These are phyloP conservation scores for Trichoderma harzianum DNA, from an alignment of 2,329 filamentous ascomycete species.

Conservation along the genomic window DNA sequence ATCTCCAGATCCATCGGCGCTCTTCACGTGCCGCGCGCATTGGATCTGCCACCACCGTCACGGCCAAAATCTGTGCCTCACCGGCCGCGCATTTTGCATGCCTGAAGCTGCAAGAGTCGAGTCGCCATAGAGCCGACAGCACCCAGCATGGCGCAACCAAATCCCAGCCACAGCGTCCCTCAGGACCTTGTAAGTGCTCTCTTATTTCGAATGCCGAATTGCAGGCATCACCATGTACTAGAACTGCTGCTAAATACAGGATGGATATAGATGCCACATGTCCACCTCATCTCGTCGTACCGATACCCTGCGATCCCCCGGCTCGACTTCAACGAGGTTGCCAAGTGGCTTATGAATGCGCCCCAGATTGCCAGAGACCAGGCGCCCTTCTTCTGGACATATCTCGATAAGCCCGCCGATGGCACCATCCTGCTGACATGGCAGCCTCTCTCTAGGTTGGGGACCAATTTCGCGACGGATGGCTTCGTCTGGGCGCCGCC, in stretches of 20 bases:
- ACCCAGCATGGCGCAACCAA: conserved; percentile 38
- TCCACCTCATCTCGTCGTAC: conserved; percentile 83
- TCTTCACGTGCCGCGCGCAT: conserved; percentile 5
- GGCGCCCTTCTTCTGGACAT: conserved; percentile 90
- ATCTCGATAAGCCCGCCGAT: conserved; percentile 76
- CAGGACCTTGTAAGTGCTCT: conserved; percentile 39
- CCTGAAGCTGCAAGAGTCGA: not conserved
- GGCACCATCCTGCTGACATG: conserved; percentile 82
- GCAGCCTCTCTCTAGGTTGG: conserved; percentile 73
- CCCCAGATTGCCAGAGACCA: conserved; percentile 81
- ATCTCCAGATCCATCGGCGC: conserved; percentile 1
- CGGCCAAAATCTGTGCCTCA: not conserved
- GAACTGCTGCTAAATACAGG: conserved; percentile 22
- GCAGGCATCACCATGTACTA: not conserved
- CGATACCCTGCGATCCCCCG: conserved; percentile 72
- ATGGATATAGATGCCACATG: conserved; percentile 67
- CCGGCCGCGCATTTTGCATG: not conserved
- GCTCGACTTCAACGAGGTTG: conserved; percentile 71
- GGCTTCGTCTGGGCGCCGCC: conserved; percentile 87
- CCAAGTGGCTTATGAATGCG: conserved; percentile 78
- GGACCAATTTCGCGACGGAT: conserved; percentile 79
- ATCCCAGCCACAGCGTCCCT: conserved; percentile 42
- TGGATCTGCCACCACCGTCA: not conserved
- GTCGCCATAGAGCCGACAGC: conserved; percentile 7
- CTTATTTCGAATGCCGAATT: not conserved